A percentile compares a stretch with the other conserved stretches of the same genome.
Evolutionary conservation across 352 stramenopile species (phyloP).

Genomic region (Detonula confervacea): DNA sequence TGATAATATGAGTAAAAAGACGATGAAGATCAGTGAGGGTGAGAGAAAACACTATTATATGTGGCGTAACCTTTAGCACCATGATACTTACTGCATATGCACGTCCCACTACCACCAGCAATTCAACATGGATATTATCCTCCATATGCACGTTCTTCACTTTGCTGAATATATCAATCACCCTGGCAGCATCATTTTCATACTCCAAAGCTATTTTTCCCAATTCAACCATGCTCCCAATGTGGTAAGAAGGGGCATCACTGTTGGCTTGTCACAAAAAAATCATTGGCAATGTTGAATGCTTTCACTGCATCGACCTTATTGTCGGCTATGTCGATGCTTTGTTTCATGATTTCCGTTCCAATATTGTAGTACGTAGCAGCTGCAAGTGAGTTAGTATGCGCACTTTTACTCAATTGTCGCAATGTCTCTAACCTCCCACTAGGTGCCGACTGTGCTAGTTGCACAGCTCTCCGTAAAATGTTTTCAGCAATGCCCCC

Average conservation of each 20-base stretch:
- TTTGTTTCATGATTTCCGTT: slow-evolving; percentile 36
- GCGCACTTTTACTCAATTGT: slow-evolving; percentile 33
- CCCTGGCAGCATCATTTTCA: slow-evolving; percentile 26
- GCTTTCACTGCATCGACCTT: slow-evolving; percentile 35
- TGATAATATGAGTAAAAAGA: slow-evolving; percentile 3
- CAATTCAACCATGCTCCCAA: slow-evolving; percentile 50
- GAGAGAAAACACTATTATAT: no score
- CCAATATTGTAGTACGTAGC: slow-evolving; percentile 59
- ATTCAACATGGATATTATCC: slow-evolving; percentile 43
- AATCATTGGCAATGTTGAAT: slow-evolving; percentile 60
- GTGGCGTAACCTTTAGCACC: no score
- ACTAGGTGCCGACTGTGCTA: slow-evolving; percentile 44
- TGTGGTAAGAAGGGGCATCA: slow-evolving; percentile 52
- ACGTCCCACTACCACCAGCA: slow-evolving; percentile 41
- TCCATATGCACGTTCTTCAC: slow-evolving; percentile 43
- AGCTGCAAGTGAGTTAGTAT: slow-evolving; percentile 41
- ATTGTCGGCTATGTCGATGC: slow-evolving; percentile 25
- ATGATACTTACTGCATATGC: slow-evolving; percentile 32
- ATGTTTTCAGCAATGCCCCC: slow-evolving; percentile 60
- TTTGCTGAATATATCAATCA: slow-evolving; percentile 49
- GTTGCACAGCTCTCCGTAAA: slow-evolving; percentile 47
- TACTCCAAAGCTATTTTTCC: slow-evolving; percentile 44
- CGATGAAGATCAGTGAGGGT: not conserved
- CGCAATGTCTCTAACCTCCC: slow-evolving; percentile 38
- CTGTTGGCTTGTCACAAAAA: slow-evolving; percentile 29